These are phyloP conservation scores for Nakazawaea ishiwadae DNA, from an alignment of 805 yeast species.

Conservation along the genomic window DNA sequence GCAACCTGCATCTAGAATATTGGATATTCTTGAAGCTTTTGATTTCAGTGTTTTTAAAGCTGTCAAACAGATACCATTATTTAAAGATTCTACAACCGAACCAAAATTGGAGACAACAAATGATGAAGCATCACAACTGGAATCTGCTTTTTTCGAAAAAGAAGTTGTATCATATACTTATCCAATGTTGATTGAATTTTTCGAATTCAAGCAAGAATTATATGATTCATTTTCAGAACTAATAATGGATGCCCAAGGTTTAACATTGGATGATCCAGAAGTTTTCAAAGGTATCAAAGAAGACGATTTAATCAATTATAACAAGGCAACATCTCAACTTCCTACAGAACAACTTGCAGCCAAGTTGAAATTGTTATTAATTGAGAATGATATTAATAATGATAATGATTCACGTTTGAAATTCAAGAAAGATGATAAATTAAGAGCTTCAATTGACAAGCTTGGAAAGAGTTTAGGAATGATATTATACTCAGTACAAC, in stretches of 20 bases:
- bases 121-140: background rate
- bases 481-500: constrained; percentile 41
- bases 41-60: constrained; percentile 49
- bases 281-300: constrained; percentile 61
- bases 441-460: constrained; percentile 33
- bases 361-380: constrained; percentile 40
- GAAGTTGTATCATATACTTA: constrained; percentile 27
- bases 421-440: constrained; percentile 33
- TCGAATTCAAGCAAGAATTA: constrained; percentile 66
- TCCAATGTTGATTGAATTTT: constrained; percentile 62
- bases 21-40: constrained; percentile 54
- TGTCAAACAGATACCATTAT: constrained; percentile 6
- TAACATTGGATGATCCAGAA: constrained; percentile 72
- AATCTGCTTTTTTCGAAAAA: constrained; percentile 10
- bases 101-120: background rate
- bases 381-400: constrained; percentile 38
- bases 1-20: constrained; percentile 40
- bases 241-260: constrained; percentile 62
- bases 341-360: constrained; percentile 48
- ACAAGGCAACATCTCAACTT: constrained; percentile 31
- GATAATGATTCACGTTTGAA: constrained; percentile 26
- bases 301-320: constrained; percentile 38
- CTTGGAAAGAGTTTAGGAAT: constrained; percentile 30
- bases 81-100: background rate
- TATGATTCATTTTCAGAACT: constrained; percentile 57